These are phyloP conservation scores for Ustilago hordei DNA, from an alignment of 1,284 basidiomycete genomes.

Conservation along the genomic window DNA sequence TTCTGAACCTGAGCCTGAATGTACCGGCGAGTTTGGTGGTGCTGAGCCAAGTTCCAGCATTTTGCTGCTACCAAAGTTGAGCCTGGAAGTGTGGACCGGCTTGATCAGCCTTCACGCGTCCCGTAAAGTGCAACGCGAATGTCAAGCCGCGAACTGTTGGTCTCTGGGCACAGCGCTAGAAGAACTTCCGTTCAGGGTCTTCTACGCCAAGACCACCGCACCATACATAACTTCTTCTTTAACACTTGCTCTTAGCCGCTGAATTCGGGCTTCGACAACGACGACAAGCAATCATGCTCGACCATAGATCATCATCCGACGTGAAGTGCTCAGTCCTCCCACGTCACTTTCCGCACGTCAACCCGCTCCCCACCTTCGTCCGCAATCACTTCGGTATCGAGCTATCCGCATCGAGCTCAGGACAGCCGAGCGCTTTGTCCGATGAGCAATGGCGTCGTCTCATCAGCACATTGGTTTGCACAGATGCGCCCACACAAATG, in stretches of 20 bases:
- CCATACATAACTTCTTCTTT: neutral
- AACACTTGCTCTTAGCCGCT: neutral
- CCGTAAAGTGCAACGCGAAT: constrained; percentile 19
- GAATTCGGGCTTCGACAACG: neutral
- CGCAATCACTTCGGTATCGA: constrained; percentile 28
- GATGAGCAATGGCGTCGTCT: constrained; percentile 28
- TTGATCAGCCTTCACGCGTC: constrained; percentile 4
- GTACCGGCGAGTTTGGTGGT: neutral
- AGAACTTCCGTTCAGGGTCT: constrained; percentile 10
- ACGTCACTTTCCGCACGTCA: constrained; percentile 27
- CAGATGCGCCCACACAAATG: neutral
- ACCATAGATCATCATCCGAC: neutral
- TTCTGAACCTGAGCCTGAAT: neutral
- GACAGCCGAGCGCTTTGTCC: constrained; percentile 11
- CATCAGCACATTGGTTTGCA: constrained; percentile 17
- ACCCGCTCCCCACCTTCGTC: constrained; percentile 23
- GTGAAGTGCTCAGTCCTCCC: constrained; percentile 22
- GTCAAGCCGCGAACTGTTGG: constrained; percentile 8
- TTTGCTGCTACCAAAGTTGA: neutral
- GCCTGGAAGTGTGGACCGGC: neutral
- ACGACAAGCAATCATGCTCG: constrained; percentile 14
- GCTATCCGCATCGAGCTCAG: constrained; percentile 18
- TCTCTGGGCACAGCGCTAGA: constrained; percentile 7
- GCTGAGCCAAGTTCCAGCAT: neutral
- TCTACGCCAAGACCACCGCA: neutral